Evolutionary conservation across 768 basidiomycete genomes (phyloP).

Genomic region (Tremella mesenterica): DNA sequence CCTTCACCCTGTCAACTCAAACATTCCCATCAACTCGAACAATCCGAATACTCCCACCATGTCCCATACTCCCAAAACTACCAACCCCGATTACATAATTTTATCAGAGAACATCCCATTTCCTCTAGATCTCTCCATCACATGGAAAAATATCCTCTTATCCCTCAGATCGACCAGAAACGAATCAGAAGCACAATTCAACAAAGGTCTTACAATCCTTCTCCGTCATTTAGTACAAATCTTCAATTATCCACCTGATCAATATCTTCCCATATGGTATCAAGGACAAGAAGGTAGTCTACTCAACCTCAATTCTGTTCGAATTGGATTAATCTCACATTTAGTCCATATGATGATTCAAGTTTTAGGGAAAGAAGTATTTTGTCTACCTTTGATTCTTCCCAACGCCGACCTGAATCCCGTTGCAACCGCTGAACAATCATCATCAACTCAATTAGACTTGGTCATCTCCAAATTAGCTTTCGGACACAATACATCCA

Average conservation of each 20-base stretch:
- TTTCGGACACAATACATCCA: slow-evolving; percentile 17
- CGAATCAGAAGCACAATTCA: slow-evolving; percentile 3
- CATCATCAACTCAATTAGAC: slow-evolving; percentile 3
- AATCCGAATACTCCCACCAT: no score
- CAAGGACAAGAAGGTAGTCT: slow-evolving; percentile 1
- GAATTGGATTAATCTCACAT: slow-evolving; percentile 11
- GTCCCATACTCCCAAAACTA: no score
- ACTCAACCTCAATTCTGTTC: slow-evolving; percentile 9
- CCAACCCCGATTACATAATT: not conserved
- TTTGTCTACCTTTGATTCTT: no score
- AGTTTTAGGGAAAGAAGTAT: slow-evolving; percentile 13
- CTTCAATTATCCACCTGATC: slow-evolving; percentile 23
- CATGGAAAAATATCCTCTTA: slow-evolving; percentile 25
- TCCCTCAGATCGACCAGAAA: slow-evolving; percentile 13
- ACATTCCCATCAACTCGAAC: no score
- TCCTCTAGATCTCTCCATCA: slow-evolving; percentile 13
- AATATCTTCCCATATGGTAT: slow-evolving; percentile 22
- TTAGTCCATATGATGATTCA: slow-evolving; percentile 12
- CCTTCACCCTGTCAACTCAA: no score
- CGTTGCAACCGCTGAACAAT: not conserved
- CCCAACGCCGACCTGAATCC: not conserved
- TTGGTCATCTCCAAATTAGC: not conserved
- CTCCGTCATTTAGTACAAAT: slow-evolving; percentile 19
- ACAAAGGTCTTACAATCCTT: slow-evolving; percentile 15
- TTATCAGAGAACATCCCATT: slow-evolving; percentile 3